Base-by-base conservation (phyloP, 495 filamentous ascomycete genomes). In the Chaetomium fimeti region DNA sequence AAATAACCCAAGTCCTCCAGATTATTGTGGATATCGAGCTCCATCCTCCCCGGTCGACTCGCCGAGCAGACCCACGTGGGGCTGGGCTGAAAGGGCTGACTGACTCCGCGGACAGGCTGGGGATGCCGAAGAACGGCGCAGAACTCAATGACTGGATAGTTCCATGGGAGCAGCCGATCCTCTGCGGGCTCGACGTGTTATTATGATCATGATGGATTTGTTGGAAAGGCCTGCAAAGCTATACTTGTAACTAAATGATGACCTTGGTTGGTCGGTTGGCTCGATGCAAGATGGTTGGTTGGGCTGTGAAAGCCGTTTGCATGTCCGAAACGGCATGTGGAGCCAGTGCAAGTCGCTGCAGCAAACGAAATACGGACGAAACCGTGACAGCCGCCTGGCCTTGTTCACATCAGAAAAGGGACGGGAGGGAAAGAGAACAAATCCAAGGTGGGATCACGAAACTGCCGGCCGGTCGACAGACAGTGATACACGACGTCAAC, bases 281-380 rank as follows among this genome's bases (percentile, higher is more conserved):
- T 20, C 32, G 32, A 36, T 36, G 6, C 6, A 36, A 36, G 32
- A 9, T 36, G 32, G 40, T 43, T 43, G 40, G 40, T 49, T 20
- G 20, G n/a, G 45, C 45, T 49, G 45, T 49, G 45, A n/a, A 49
- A n/a, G 45, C 8, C 18, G 45, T 20, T 49, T 49, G 45, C 45
- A 49, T 49, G n/a, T 49, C 20, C 45, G n/a, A 49, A 49, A 49
- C 45, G 45, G 43, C n/a, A 18, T 49, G n/a, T 49, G 45, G 45
- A 49, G 45, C 45, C 43, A 20, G 12, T 49, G 45, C 45, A 49
- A n/a, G 20, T 24, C 45, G 45, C n/a, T 49, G 45, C 40, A 43
- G 16, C 13, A 15, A 15, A 15, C n/a, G 8, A 22, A 48, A 48
- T 36, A 48, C 20, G 8, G 45, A 48, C n/a, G 45, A 48, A 48